Evolutionary conservation across 495 filamentous ascomycete species (phyloP).

Genomic region (Terfezia claveryi): DNA sequence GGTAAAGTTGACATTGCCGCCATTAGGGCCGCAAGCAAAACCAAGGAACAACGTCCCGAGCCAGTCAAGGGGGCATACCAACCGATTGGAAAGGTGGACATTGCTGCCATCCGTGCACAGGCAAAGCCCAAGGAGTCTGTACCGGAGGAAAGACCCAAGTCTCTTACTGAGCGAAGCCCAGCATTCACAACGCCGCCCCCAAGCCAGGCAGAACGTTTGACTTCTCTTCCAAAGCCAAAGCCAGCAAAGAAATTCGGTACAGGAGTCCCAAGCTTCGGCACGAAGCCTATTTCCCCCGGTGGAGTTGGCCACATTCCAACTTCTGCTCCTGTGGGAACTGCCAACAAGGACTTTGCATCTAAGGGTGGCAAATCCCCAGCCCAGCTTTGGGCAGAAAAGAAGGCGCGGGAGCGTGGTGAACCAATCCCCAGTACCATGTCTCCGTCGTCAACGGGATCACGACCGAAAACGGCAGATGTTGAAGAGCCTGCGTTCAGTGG

Average conservation of each 20-base stretch:
- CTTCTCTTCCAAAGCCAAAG: slow-evolving; percentile 79
- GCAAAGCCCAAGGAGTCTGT: slow-evolving; percentile 30
- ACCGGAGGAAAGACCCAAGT: slow-evolving; percentile 25
- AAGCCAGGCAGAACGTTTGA: slow-evolving; percentile 52
- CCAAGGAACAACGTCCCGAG: slow-evolving; percentile 52
- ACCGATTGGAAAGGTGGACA: slow-evolving; percentile 84
- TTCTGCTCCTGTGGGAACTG: slow-evolving; percentile 43
- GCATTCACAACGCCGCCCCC: slow-evolving; percentile 26
- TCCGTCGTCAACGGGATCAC: slow-evolving; percentile 37
- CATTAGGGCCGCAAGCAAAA: slow-evolving; percentile 50
- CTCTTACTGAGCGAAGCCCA: slow-evolving; percentile 43
- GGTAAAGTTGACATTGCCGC: slow-evolving; percentile 92
- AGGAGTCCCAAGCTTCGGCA: slow-evolving; percentile 50
- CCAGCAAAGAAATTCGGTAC: slow-evolving; percentile 68
- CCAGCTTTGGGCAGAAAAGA: slow-evolving; percentile 92
- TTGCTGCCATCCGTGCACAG: slow-evolving; percentile 68
- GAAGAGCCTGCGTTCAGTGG: slow-evolving; percentile 30
- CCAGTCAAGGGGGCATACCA: slow-evolving; percentile 80
- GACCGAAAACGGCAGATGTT: slow-evolving; percentile 36
- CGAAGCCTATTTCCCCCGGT: slow-evolving; percentile 63
- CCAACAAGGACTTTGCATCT: slow-evolving; percentile 82
- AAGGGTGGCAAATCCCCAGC: slow-evolving; percentile 90
- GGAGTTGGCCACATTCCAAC: slow-evolving; percentile 33
- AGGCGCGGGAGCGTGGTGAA: slow-evolving; percentile 52
- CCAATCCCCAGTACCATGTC: slow-evolving; percentile 24